Percentiles rank a stretch among this genome's conserved stretches.
Conservation (phyloP, 257 asterid species). For the Przewalskia tangutica region DNA sequence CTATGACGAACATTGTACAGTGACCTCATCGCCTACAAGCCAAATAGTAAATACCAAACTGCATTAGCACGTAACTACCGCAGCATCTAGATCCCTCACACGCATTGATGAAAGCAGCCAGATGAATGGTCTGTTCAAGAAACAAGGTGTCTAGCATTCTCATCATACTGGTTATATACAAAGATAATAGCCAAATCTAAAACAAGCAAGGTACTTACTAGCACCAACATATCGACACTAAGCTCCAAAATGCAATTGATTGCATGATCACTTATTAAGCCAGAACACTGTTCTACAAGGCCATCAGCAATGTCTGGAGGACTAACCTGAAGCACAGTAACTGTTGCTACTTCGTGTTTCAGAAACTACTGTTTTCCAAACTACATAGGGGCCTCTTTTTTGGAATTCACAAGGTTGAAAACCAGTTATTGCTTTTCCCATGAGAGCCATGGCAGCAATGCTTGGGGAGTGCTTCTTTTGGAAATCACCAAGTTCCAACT, state of each 20-base stretch:
- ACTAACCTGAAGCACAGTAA: background rate
- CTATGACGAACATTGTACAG: background rate
- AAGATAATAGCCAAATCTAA: background rate
- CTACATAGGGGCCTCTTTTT: slow-evolving; percentile 41
- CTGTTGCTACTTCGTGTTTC: slow-evolving; percentile 4
- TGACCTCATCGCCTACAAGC: background rate
- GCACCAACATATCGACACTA: background rate
- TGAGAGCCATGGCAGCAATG: slow-evolving; percentile 73
- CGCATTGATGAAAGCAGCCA: background rate
- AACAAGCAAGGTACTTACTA: background rate
- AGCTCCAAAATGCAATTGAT: background rate
- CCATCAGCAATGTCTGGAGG: background rate
- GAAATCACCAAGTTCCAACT: slow-evolving; percentile 21
- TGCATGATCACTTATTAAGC: background rate
- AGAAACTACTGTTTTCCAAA: slow-evolving; percentile 48
- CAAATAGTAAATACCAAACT: background rate
- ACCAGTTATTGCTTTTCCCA: slow-evolving; percentile 53
- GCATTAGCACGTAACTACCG: background rate
- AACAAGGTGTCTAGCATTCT: background rate
- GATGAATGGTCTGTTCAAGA: slow-evolving; percentile 5
- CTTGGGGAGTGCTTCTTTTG: slow-evolving; percentile 65
- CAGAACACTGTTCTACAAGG: background rate
- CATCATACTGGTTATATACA: background rate
- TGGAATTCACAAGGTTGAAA: slow-evolving; percentile 37
- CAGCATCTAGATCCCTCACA: background rate